Evolutionary conservation across 306 rosid genomes (phyloP).

Genomic region (Prunus salicina): DNA sequence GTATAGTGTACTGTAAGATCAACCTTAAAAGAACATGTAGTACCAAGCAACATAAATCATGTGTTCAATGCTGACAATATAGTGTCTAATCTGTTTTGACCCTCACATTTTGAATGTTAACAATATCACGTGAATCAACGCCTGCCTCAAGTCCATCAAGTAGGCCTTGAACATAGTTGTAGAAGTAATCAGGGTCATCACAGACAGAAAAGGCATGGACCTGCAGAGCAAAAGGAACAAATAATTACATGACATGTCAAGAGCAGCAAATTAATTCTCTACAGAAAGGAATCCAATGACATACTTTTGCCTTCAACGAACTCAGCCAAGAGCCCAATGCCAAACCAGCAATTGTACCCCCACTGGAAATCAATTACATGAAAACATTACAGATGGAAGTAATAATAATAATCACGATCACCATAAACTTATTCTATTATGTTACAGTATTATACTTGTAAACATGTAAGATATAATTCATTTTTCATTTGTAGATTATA

Average conservation of each 20-base stretch:
- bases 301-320: constrained; percentile 82
- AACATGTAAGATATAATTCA: too few species aligned
- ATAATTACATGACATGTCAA: not conserved
- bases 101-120: constrained; percentile 72
- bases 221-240: constrained; percentile 42
- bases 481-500: too few species aligned
- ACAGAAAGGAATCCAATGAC: constrained; percentile 16
- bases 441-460: not conserved
- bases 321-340: constrained; percentile 77
- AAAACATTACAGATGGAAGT: constrained; percentile 8
- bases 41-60: not conserved
- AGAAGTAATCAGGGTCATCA: constrained; percentile 87
- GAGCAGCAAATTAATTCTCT: constrained; percentile 14
- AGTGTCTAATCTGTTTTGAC: constrained; percentile 12
- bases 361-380: constrained; percentile 48
- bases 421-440: not conserved
- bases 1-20: not conserved
- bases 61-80: too few species aligned
- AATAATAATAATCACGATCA: not conserved
- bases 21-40: not conserved
- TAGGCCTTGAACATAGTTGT: constrained; percentile 73
- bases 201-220: constrained; percentile 82
- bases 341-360: constrained; percentile 90
- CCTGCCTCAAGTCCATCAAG: constrained; percentile 81
- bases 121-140: constrained; percentile 64